Percentiles rank a stretch among this genome's conserved stretches.
phyloP scores from a whole-genome alignment of 768 basidiomycete genomes.

The Leccinum incarnatum region DNA sequence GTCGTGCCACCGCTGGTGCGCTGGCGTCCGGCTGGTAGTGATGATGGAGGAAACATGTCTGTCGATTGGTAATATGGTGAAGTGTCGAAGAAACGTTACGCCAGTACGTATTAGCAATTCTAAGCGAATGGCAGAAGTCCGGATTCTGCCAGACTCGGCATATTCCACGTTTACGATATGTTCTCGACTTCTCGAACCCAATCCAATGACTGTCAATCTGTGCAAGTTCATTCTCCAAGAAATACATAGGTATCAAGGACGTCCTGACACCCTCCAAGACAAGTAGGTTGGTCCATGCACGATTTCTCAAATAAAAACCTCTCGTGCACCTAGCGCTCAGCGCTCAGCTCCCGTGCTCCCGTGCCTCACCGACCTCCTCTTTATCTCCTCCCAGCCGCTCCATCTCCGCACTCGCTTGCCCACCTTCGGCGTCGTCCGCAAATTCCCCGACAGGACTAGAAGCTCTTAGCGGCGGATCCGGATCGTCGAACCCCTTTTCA shows the following conservation, averaged over 20 bases:
- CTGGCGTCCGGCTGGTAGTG: constrained; percentile 11
- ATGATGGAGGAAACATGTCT: constrained; percentile 14
- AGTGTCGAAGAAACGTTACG: no score
- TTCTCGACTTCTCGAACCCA: no score
- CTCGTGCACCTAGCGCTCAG: background rate
- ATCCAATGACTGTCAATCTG: no score
- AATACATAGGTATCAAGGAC: background rate
- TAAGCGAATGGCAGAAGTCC: background rate
- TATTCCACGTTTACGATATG: background rate
- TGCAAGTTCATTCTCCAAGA: background rate
- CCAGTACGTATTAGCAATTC: background rate
- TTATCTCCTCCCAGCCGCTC: background rate
- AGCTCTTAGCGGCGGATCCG: background rate
- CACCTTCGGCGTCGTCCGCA: background rate
- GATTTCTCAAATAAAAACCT: background rate
- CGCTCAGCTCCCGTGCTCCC: background rate
- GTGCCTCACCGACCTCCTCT: background rate
- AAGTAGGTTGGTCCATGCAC: no score
- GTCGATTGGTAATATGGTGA: background rate
- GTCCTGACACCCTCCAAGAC: background rate
- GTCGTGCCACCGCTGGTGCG: constrained; percentile 3
- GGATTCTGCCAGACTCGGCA: no score
- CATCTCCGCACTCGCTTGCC: background rate
- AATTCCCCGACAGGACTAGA: background rate
- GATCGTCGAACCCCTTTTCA: constrained; percentile 27